phyloP scores from a whole-genome alignment of 140 eudicot species.

The Senecio squalidus region DNA sequence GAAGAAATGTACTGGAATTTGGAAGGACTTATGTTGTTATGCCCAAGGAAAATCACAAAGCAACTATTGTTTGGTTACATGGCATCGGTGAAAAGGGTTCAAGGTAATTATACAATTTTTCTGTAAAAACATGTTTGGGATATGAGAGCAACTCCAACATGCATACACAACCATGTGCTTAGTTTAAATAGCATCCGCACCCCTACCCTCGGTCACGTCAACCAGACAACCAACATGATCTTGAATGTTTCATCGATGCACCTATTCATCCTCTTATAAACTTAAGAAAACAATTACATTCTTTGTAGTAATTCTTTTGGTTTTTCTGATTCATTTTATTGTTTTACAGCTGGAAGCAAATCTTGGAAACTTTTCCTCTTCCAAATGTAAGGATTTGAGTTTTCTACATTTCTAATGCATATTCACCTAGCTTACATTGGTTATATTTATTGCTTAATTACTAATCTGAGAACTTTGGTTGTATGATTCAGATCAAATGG shows the following conservation, averaged over 20 bases:
- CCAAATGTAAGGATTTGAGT: constrained; percentile 49
- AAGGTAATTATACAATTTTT: constrained; percentile 38
- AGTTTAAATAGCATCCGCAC: constrained; percentile 4
- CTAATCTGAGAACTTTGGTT: background rate
- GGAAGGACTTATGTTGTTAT: constrained; percentile 90
- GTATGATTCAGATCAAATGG: constrained; percentile 63
- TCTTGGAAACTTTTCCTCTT: constrained; percentile 74
- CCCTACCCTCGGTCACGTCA: no score
- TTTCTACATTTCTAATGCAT: constrained; percentile 12
- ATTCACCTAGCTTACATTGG: background rate
- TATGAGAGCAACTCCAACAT: constrained; percentile 5
- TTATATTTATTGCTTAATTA: constrained; percentile 1
- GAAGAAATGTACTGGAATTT: constrained; percentile 46
- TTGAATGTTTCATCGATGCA: constrained; percentile 7
- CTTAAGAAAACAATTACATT: no score
- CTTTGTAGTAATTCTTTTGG: background rate
- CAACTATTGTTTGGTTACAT: constrained; percentile 95
- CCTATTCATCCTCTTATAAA: no score
- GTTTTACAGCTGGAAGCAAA: constrained; percentile 74
- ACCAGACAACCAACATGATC: constrained; percentile 10
- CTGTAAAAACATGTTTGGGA: no score
- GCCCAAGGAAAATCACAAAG: constrained; percentile 82
- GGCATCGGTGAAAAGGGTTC: constrained; percentile 91
- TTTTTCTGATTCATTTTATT: background rate
- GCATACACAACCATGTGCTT: constrained; percentile 11